These are phyloP conservation scores for Zopfia rhizophila DNA, from an alignment of 2,329 filamentous ascomycete species.

Conservation along the genomic window DNA sequence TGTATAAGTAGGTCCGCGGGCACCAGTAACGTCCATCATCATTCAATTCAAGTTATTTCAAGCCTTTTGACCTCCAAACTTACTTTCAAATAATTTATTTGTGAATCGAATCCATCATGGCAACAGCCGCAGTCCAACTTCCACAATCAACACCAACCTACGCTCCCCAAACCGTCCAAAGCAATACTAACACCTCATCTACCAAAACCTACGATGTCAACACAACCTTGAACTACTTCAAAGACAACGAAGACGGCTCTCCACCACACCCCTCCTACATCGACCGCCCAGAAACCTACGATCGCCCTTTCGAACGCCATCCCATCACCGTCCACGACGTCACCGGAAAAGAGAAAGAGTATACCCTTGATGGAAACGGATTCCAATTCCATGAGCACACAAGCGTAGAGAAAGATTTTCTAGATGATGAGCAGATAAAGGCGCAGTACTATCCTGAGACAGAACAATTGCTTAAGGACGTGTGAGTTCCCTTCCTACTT, in stretches of 20 bases:
- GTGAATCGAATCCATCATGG: too few relatives aligned
- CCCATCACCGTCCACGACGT: conserved; percentile 55
- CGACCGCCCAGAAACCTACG: conserved; percentile 45
- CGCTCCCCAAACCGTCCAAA: conserved; percentile 23
- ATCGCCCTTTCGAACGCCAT: conserved; percentile 40
- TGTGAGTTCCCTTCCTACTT: conserved; percentile 30
- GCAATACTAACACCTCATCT: conserved; percentile 6
- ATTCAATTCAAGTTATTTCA: background rate
- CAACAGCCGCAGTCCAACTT: conserved; percentile 38
- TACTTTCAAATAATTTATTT: too few relatives aligned
- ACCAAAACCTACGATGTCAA: conserved; percentile 33
- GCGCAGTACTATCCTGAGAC: conserved; percentile 47
- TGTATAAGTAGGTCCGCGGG: background rate
- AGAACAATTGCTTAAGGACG: conserved; percentile 50
- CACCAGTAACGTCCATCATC: background rate
- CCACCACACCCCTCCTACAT: conserved; percentile 40
- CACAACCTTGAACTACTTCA: conserved; percentile 39
- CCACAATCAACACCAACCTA: conserved; percentile 31
- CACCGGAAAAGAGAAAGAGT: conserved; percentile 55
- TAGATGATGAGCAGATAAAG: conserved; percentile 48
- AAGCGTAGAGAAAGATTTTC: conserved; percentile 47
- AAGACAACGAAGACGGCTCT: conserved; percentile 42
- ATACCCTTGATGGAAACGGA: conserved; percentile 54
- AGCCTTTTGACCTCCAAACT: background rate
- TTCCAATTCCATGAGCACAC: conserved; percentile 46